A percentile compares a stretch with the other conserved stretches of the same genome.
These are phyloP conservation scores for Suillus plorans DNA, from an alignment of 768 basidiomycete species.

Conservation along the genomic window DNA sequence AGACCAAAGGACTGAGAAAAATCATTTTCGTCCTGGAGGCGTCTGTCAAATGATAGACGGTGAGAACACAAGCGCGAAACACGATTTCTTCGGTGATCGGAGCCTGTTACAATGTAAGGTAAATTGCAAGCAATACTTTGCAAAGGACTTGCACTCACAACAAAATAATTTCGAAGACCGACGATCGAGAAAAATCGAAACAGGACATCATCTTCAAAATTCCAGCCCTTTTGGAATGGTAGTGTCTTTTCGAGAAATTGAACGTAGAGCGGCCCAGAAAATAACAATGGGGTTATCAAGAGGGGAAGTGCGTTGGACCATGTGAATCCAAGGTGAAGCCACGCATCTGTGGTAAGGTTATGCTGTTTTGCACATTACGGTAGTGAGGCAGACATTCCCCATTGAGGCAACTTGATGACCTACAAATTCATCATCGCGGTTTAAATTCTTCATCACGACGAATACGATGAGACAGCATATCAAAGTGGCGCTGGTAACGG, in stretches of 20 bases:
- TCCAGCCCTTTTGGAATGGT: slow-evolving; percentile 57
- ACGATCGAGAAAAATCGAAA: slow-evolving; percentile 48
- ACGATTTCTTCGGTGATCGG: slow-evolving; percentile 93
- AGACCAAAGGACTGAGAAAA: slow-evolving; percentile 79
- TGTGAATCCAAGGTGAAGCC: slow-evolving; percentile 42
- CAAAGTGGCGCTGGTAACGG: slow-evolving; percentile 63
- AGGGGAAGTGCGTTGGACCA: slow-evolving; percentile 42
- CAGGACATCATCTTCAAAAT: slow-evolving; percentile 38
- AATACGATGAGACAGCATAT: slow-evolving; percentile 55
- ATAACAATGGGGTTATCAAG: slow-evolving; percentile 71
- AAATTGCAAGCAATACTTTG: not conserved
- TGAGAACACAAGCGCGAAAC: slow-evolving; percentile 82
- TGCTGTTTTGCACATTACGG: not conserved
- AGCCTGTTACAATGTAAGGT: slow-evolving; percentile 46
- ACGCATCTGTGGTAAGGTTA: slow-evolving; percentile 11
- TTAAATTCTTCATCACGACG: slow-evolving; percentile 33
- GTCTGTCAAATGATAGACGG: slow-evolving; percentile 68
- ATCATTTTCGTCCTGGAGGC: slow-evolving; percentile 59
- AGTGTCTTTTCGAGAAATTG: slow-evolving; percentile 44
- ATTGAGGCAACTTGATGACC: not conserved
- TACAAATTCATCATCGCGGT: slow-evolving; percentile 1
- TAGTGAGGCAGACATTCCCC: not conserved
- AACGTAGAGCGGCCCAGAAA: slow-evolving; percentile 74
- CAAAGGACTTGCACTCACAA: slow-evolving; percentile 33
- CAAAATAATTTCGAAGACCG: slow-evolving; percentile 69